A percentile compares a stretch with the other conserved stretches of the same genome.
phyloP scores from a whole-genome alignment of 345 rosid genomes.

The Hypericum perforatum region DNA sequence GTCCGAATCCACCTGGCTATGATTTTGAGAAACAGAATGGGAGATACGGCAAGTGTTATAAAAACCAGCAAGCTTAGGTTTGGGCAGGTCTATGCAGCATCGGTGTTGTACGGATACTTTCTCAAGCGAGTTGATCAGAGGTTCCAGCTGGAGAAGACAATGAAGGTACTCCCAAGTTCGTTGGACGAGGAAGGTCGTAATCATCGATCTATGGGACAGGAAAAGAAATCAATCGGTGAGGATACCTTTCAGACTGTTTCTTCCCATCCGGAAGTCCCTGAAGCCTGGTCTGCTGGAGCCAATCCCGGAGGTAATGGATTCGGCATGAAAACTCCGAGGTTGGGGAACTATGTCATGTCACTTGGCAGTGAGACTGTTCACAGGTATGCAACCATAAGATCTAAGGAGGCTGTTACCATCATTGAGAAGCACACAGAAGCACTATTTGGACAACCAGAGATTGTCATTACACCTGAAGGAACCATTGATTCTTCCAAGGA shows the following conservation, averaged over 20 bases:
- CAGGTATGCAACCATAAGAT: constrained; percentile 82
- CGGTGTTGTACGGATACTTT: constrained; percentile 95
- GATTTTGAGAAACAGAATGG: constrained; percentile 63
- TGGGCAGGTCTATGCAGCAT: constrained; percentile 99
- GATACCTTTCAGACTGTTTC: constrained; percentile 27
- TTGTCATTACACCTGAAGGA: constrained; percentile 56
- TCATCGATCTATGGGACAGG: constrained; percentile 27
- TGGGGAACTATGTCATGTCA: constrained; percentile 80
- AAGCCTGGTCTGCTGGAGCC: constrained; percentile 42
- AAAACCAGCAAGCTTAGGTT: constrained; percentile 79
- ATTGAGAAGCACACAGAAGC: constrained; percentile 99
- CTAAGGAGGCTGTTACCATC: constrained; percentile 81
- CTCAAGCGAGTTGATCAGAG: constrained; percentile 85
- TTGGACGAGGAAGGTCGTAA: constrained; percentile 22
- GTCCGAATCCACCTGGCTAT: constrained; percentile 83
- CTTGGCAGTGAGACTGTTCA: constrained; percentile 91
- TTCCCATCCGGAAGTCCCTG: constrained; percentile 42
- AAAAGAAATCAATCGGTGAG: constrained; percentile 19
- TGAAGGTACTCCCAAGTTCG: constrained; percentile 64
- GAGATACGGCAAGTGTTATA: constrained; percentile 46
- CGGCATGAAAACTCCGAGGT: constrained; percentile 49
- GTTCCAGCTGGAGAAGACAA: constrained; percentile 94
- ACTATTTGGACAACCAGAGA: constrained; percentile 81
- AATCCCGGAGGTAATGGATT: constrained; percentile 47
- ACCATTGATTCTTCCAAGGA: constrained; percentile 65